Evolutionary conservation across 2,329 filamentous ascomycete genomes (phyloP).

Genomic region (Penicillium sp.): DNA sequence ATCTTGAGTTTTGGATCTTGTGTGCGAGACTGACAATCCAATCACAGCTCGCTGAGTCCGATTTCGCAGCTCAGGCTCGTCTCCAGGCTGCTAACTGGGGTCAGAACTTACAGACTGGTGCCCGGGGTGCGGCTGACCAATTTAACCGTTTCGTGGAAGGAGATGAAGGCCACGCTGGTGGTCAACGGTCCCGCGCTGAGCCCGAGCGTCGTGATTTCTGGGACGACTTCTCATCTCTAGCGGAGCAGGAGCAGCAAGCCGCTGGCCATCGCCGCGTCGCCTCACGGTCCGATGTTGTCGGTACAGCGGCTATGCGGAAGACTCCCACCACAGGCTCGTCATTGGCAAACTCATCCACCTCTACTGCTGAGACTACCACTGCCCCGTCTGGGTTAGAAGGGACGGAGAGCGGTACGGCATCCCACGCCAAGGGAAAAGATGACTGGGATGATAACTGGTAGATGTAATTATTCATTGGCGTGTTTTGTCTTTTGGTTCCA

Average conservation of each 20-base stretch:
- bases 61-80: slow-evolving; percentile 72
- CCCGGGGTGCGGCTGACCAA: slow-evolving; percentile 72
- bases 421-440: slow-evolving; percentile 51
- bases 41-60: slow-evolving; percentile 71
- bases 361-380: slow-evolving; percentile 23
- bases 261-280: slow-evolving; percentile 29
- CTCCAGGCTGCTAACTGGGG: slow-evolving; percentile 54
- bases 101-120: slow-evolving; percentile 64
- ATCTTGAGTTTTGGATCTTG: neutral
- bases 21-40: neutral
- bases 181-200: slow-evolving; percentile 46
- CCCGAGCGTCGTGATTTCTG: slow-evolving; percentile 80
- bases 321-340: slow-evolving; percentile 21
- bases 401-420: slow-evolving; percentile 19
- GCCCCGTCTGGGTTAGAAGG: slow-evolving; percentile 19
- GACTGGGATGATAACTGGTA: slow-evolving; percentile 59
- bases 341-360: slow-evolving; percentile 15
- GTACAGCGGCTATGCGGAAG: slow-evolving; percentile 65
- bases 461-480: slow-evolving; percentile 9
- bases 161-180: slow-evolving; percentile 52
- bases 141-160: slow-evolving; percentile 90
- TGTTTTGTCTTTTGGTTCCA: neutral
- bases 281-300: slow-evolving; percentile 53
- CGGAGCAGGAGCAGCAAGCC: slow-evolving; percentile 31
- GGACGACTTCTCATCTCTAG: slow-evolving; percentile 80